Evolutionary conservation across 2,329 filamentous ascomycete species (phyloP).

Genomic region (Exophiala sideris): DNA sequence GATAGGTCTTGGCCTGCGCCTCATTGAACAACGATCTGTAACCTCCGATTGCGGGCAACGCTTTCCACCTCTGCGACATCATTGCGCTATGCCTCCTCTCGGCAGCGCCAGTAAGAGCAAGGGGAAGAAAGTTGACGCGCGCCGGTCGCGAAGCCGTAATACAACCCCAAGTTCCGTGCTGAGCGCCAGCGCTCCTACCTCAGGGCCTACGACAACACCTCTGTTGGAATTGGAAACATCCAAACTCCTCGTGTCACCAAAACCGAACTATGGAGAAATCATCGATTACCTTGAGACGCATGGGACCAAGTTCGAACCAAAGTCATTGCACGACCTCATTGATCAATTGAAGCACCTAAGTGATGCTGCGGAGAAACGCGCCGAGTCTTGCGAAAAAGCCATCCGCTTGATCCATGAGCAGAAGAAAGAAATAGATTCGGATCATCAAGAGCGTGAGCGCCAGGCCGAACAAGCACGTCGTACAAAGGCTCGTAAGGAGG

Average conservation of each 20-base stretch:
- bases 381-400: conserved; percentile 56
- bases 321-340: conserved; percentile 48
- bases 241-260: conserved; percentile 46
- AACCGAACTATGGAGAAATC: conserved; percentile 56
- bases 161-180: conserved; percentile 59
- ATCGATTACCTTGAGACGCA: conserved; percentile 54
- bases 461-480: conserved; percentile 45
- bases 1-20: not conserved
- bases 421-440: conserved; percentile 55
- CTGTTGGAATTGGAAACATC: conserved; percentile 55
- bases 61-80: not conserved
- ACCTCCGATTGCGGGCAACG: not conserved
- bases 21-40: not conserved
- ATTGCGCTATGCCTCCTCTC: conserved; percentile 37
- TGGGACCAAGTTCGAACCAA: conserved; percentile 47
- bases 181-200: conserved; percentile 43
- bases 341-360: conserved; percentile 55
- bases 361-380: conserved; percentile 55
- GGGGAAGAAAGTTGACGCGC: conserved; percentile 51
- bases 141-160: conserved; percentile 59
- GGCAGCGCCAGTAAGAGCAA: conserved; percentile 47
- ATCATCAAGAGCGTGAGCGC: conserved; percentile 51
- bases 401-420: conserved; percentile 58
- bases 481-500: conserved; percentile 45
- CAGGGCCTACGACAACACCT: conserved; percentile 37